phyloP scores from a whole-genome alignment of 2,329 filamentous ascomycete genomes.

The Aspergillus sp. region DNA sequence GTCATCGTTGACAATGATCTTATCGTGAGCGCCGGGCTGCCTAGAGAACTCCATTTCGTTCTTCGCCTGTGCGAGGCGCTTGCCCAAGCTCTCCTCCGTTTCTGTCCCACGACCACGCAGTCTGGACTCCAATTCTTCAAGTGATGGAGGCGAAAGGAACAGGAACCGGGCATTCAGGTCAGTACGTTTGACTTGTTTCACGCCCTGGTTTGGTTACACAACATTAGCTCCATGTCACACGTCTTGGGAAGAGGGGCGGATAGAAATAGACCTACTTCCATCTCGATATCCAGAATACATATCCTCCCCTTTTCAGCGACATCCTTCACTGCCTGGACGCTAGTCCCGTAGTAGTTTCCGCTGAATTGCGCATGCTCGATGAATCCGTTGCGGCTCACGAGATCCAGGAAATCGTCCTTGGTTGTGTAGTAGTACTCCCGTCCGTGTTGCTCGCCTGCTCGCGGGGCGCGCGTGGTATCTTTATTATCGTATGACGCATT shows the following conservation, averaged over 20 bases:
- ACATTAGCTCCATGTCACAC: too few species aligned
- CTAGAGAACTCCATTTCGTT: conserved; percentile 66
- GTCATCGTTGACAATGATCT: conserved; percentile 59
- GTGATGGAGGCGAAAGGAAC: conserved; percentile 73
- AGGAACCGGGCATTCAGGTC: conserved; percentile 68
- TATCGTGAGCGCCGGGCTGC: conserved; percentile 58
- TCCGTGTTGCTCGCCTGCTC: conserved; percentile 66
- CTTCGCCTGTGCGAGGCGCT: conserved; percentile 62
- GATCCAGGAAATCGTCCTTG: conserved; percentile 56
- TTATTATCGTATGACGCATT: conserved; percentile 9
- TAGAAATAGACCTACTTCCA: conserved; percentile 55
- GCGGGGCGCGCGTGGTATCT: conserved; percentile 74
- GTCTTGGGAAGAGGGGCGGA: not conserved
- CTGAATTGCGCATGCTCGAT: conserved; percentile 83
- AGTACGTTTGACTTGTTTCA: conserved; percentile 82
- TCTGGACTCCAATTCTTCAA: conserved; percentile 64
- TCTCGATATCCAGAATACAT: conserved; percentile 90
- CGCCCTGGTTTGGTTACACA: conserved; percentile 46
- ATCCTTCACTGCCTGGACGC: conserved; percentile 67
- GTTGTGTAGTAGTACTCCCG: conserved; percentile 73
- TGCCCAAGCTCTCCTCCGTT: conserved; percentile 60
- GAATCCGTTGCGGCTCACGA: conserved; percentile 64
- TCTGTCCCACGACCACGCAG: conserved; percentile 72
- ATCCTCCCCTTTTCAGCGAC: conserved; percentile 62
- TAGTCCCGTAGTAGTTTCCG: conserved; percentile 80